Conservation (phyloP, 2,329 filamentous ascomycete genomes). For the Ceratocystis cubensis region DNA sequence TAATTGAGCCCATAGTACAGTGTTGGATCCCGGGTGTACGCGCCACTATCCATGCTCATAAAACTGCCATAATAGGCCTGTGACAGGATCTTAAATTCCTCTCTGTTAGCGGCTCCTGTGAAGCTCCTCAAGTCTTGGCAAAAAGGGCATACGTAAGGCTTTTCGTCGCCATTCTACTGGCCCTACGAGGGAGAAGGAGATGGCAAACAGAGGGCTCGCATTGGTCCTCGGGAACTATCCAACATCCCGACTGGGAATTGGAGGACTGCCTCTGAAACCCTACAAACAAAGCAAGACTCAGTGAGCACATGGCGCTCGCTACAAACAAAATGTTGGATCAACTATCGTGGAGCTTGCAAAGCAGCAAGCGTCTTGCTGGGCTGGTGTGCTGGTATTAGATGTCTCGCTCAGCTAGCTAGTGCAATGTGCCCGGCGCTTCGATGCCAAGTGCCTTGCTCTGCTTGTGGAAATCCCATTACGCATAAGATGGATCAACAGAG, state of each 20-base stretch:
- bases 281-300: background rate
- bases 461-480: too few species aligned
- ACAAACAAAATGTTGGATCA: too few species aligned
- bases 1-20: too few species aligned
- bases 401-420: too few species aligned
- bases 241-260: background rate
- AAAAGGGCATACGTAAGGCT: conserved; percentile 3
- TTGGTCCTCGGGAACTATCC: background rate
- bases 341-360: too few species aligned
- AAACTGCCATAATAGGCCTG: background rate
- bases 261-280: background rate
- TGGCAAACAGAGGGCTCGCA: background rate
- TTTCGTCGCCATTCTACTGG: conserved; percentile 1
- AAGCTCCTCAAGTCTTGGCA: background rate
- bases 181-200: background rate
- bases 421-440: too few species aligned
- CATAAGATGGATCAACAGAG: too few species aligned
- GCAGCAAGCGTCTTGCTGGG: too few species aligned
- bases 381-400: too few species aligned
- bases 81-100: background rate
- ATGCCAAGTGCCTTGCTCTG: too few species aligned
- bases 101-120: background rate
- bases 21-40: too few species aligned
- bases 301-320: background rate
- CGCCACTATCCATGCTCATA: background rate